Evolutionary conservation across 176 grass and related monocot genomes (phyloP).

Genomic region (Pontederia crassipes): DNA sequence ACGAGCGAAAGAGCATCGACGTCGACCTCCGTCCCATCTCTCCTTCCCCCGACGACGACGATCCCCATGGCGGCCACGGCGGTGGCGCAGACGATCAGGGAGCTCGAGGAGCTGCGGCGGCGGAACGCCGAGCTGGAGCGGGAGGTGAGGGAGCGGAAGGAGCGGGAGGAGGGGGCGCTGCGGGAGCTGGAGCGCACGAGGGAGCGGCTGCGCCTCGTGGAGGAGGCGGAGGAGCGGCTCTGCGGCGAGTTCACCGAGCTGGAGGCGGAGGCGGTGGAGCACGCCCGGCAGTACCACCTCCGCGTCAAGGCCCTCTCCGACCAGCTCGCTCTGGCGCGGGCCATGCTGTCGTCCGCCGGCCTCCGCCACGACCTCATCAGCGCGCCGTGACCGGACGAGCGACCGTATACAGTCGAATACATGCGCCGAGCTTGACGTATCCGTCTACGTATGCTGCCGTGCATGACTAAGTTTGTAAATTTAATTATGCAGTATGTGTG

Average conservation of each 20-base stretch:
- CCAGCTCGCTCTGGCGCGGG: background rate
- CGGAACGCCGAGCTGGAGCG: conserved; percentile 32
- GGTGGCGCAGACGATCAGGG: conserved; percentile 3
- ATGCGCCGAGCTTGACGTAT: too few species aligned
- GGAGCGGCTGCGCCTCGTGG: conserved; percentile 9
- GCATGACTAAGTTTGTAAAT: too few species aligned
- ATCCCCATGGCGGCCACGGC: background rate
- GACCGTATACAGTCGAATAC: too few species aligned
- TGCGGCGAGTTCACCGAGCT: conserved; percentile 22
- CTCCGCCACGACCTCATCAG: background rate
- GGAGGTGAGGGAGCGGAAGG: conserved; percentile 12
- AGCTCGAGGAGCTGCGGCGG: conserved; percentile 20
- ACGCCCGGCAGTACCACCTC: conserved; percentile 10
- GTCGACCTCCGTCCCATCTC: too few species aligned
- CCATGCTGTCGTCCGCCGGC: conserved; percentile 3
- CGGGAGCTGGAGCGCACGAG: conserved; percentile 6
- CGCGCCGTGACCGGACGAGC: too few species aligned
- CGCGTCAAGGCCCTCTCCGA: conserved; percentile 7
- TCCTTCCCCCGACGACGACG: too few species aligned
- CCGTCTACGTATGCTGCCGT: too few species aligned
- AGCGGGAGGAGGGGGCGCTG: conserved; percentile 16
- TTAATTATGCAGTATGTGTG: too few species aligned
- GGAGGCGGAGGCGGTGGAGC: conserved; percentile 22
- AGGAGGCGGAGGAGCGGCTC: conserved; percentile 37
- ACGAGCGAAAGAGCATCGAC: too few species aligned